Evolutionary conservation across 208 protist species (phyloP), one percentile per base, ranked within the genome.

Genomic region (Balamuthia mandrillaris): DNA sequence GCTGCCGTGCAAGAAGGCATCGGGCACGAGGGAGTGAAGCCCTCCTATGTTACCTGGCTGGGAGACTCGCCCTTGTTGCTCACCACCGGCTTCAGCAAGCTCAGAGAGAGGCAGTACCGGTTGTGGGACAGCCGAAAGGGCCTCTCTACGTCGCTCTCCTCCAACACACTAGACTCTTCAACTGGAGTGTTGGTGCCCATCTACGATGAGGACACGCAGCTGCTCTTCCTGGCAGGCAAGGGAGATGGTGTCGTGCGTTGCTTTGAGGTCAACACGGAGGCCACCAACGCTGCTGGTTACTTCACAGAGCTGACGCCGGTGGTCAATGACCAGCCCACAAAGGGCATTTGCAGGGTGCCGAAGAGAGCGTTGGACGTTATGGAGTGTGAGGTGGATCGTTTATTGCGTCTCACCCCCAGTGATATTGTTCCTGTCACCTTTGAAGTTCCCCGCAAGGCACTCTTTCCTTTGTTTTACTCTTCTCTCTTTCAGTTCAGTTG

Each of bases 241-340:
- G 98, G 98, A 47, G 97, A 98, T 68, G 95, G 93, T 75, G 95
- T 94, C 79, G 95, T 99, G 68, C 91, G 94, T 72, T 98, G 94
- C 90, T 99, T 93, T 70, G 97, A 99, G 85, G 77, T 98, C 10
- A 88, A 93, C 63, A 90, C 95, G 70, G 85, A 94, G 44, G 92
- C 90, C 3, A 87, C 87, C 56, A 24, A 60, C 70, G 33, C 47
- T 66, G 16, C 33, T 60, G 2, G 56, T 27, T n/a, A 66, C 47
- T 31, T 21, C 44, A 10, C 56, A 35, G 24, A 60, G 78, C 37
- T 16, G 24, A 9, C 37, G 35, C 9, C 70, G 29, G 37, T 35
- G 54, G 56, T 51, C 39, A 35, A 72, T 75, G 24, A 33, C 61
- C 56, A 66, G 31, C 14, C 37, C 78, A 66, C 79, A 29, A 82